phyloP scores from a whole-genome alignment of 495 filamentous ascomycete genomes.

The Penicillium longicatenatum region DNA sequence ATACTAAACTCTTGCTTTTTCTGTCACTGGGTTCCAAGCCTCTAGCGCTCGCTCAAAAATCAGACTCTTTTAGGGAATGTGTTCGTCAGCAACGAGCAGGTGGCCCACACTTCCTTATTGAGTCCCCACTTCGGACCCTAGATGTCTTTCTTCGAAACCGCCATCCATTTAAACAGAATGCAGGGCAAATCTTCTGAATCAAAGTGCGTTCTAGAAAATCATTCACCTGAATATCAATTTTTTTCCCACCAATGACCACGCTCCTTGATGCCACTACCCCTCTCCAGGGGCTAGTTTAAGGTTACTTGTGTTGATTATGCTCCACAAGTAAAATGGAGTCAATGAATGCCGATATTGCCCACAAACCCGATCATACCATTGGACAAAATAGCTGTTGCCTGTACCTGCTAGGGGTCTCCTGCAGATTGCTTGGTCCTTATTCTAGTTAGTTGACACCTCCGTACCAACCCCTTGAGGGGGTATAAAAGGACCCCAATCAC shows the following conservation, averaged over 20 bases:
- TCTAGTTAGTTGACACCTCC: neutral
- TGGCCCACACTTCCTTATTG: neutral
- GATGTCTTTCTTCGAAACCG: slow-evolving; percentile 15
- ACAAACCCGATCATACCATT: neutral
- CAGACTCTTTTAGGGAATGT: neutral
- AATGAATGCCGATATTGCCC: neutral
- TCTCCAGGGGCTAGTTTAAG: neutral
- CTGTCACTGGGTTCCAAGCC: neutral
- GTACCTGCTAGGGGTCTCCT: neutral
- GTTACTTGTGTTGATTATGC: neutral
- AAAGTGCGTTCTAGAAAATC: neutral
- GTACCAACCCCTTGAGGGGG: neutral
- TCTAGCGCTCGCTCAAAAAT: neutral
- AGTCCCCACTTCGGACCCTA: slow-evolving; percentile 5
- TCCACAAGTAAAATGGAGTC: neutral
- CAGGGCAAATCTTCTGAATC: neutral
- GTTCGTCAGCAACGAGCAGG: neutral
- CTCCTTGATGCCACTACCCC: neutral
- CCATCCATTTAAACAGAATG: neutral
- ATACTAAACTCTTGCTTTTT: neutral
- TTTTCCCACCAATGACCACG: neutral
- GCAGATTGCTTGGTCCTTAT: neutral
- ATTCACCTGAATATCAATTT: neutral
- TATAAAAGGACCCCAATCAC: neutral
- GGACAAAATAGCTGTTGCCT: neutral